Evolutionary conservation across 2,329 filamentous ascomycete genomes (phyloP).

Genomic region (Cytospora piceae): DNA sequence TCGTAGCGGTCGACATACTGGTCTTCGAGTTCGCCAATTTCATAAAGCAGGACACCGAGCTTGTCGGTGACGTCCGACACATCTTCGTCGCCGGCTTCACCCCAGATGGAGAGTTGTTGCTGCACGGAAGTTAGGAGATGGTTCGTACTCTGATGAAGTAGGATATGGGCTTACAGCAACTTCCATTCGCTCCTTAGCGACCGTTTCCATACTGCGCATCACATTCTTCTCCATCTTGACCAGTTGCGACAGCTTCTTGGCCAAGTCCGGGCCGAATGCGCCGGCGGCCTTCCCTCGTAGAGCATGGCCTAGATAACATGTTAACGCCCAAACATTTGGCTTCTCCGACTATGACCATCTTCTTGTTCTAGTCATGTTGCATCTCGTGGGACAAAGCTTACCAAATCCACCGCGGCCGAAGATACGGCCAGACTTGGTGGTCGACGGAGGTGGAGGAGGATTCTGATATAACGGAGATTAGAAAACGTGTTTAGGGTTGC

Average conservation of each 20-base stretch:
- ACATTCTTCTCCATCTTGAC: constrained; percentile 99
- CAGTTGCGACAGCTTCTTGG: constrained; percentile 95
- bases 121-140: constrained; percentile 42
- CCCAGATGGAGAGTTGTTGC: constrained; percentile 99
- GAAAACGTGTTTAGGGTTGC: background rate
- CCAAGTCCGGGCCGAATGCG: constrained; percentile 81
- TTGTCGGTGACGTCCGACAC: constrained; percentile 99
- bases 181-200: constrained; percentile 96
- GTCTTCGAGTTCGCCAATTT: constrained; percentile 97
- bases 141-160: background rate
- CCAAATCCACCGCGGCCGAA: constrained; percentile 86
- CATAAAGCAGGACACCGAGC: constrained; percentile 95
- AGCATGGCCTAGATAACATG: constrained; percentile 57
- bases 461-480: constrained; percentile 59
- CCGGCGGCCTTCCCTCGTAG: constrained; percentile 76
- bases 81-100: constrained; percentile 92
- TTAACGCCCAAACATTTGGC: constrained; percentile 31
- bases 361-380: background rate
- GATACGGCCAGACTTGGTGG: constrained; percentile 87
- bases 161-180: constrained; percentile 70
- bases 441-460: constrained; percentile 87
- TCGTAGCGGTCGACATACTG: constrained; percentile 99
- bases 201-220: constrained; percentile 96
- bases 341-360: background rate
- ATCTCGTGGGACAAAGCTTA: constrained; percentile 53